Evolutionary conservation across 306 rosid species (phyloP), one percentile per base, ranked within the genome.

Genomic region (Cucumis hystrix): DNA sequence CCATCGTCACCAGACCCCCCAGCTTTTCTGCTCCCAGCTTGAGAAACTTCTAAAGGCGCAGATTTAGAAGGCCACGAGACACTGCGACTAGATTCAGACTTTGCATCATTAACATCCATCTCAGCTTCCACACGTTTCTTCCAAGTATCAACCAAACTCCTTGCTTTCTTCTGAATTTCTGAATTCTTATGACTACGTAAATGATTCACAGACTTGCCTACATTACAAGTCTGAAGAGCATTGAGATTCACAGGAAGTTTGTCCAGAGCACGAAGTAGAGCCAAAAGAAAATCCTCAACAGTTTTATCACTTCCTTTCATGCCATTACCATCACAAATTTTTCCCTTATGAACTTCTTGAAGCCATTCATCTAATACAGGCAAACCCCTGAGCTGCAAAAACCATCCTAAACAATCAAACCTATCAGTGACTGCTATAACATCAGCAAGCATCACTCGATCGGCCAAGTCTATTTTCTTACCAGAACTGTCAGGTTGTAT

Each of bases 111-210:
- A 51, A 84, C 81, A 43, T 87, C 88, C 90, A 91, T 89, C 87
- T 93, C 98, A 75, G 96, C 98, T 79, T 91, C 92, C 74, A 93
- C 98, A 13, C 98, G 96, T 82, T 83, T 93, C 87, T 92, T 92
- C 98, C 98, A 92, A 6, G 86, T 87, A 80, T 92, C 98, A 56
- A 92, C 96, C 80, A 93, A 89, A 69, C 87, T 83, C 82, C 95
- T 91, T 49, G 98, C 87, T 82, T 91, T 93, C 88, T 79, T 89
- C 88, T 88, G 91, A 75, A 93, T 88, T 84, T 93, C 98, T 15
- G 83, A 56, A 75, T 91, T 93, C 79, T 87, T 93, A 61, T 91
- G 92, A 23, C 75, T 82, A 40, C 98, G 96, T 79, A 93, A 84
- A 82, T 87, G 81, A 84, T 93, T 93, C 83, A 93, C 98, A 79